Evolutionary conservation across 257 asterid species (phyloP).

Genomic region (Solanum ossicruentum): DNA sequence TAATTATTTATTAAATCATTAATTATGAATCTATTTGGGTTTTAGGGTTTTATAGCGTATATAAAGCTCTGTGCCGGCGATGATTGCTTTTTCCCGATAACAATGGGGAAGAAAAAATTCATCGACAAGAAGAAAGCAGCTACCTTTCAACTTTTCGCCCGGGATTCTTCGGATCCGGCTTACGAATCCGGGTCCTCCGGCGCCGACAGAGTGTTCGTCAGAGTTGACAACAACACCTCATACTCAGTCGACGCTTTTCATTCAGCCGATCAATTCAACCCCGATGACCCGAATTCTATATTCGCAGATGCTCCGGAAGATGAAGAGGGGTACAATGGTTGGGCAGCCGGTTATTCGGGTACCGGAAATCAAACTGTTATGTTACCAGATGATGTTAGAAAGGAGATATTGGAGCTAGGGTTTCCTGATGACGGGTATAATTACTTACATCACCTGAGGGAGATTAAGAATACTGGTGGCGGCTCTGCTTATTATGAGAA

Average conservation of each 20-base stretch:
- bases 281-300: constrained; percentile 7
- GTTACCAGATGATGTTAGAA: constrained; percentile 58
- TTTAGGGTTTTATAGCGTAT: constrained; percentile 9
- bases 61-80: background rate
- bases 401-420: constrained; percentile 84
- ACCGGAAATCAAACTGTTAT: background rate
- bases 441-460: constrained; percentile 68
- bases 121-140: constrained; percentile 82
- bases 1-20: background rate
- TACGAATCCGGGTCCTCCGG: constrained; percentile 48
- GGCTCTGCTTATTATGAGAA: constrained; percentile 74
- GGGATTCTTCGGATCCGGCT: constrained; percentile 74
- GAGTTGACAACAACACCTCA: constrained; percentile 55
- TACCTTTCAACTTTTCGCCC: constrained; percentile 72
- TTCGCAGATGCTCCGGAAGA: constrained; percentile 67
- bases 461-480: constrained; percentile 76
- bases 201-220: constrained; percentile 53
- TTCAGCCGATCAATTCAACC: background rate
- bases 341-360: background rate
- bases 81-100: background rate
- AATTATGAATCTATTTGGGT: background rate
- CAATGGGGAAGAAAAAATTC: constrained; percentile 60
- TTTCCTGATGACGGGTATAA: constrained; percentile 97
- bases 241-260: constrained; percentile 24
- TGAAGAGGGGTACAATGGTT: constrained; percentile 5